These are phyloP conservation scores for Globisporangium cederbergense DNA, from an alignment of 352 stramenopile genomes.

Conservation along the genomic window DNA sequence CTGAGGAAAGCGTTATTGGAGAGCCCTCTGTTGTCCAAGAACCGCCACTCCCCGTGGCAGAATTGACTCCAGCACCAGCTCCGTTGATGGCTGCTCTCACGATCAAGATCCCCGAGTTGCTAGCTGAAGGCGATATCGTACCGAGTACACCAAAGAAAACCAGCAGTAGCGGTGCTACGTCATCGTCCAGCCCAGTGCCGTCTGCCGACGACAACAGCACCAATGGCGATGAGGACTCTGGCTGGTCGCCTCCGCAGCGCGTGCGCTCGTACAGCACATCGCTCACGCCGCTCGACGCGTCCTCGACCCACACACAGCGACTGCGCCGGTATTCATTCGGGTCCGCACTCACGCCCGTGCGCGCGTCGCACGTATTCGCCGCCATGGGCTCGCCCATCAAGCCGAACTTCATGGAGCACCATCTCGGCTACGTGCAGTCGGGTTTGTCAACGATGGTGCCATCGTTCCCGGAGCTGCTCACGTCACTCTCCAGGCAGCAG, in stretches of 20 bases:
- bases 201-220: background rate
- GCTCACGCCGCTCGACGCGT: slow-evolving; percentile 12
- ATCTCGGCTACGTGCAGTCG: slow-evolving; percentile 16
- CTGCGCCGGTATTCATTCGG: slow-evolving; percentile 16
- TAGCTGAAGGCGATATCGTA: background rate
- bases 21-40: background rate
- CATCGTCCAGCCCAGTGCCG: background rate
- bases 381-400: slow-evolving; percentile 13
- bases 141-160: slow-evolving; percentile 1
- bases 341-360: slow-evolving; percentile 7
- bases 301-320: slow-evolving; percentile 13
- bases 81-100: background rate
- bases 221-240: background rate
- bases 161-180: too few species aligned
- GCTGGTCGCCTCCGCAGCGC: slow-evolving; percentile 4
- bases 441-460: slow-evolving; percentile 15
- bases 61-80: background rate
- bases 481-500: slow-evolving; percentile 11
- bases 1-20: background rate
- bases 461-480: slow-evolving; percentile 9
- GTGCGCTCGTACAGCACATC: slow-evolving; percentile 16
- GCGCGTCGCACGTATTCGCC: slow-evolving; percentile 5
- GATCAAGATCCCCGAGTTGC: too few species aligned
- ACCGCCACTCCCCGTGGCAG: background rate
- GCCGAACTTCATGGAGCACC: slow-evolving; percentile 13